These are phyloP conservation scores for Sequoia sempervirens DNA, from an alignment of 75 land plant genomes.

Conservation along the genomic window DNA sequence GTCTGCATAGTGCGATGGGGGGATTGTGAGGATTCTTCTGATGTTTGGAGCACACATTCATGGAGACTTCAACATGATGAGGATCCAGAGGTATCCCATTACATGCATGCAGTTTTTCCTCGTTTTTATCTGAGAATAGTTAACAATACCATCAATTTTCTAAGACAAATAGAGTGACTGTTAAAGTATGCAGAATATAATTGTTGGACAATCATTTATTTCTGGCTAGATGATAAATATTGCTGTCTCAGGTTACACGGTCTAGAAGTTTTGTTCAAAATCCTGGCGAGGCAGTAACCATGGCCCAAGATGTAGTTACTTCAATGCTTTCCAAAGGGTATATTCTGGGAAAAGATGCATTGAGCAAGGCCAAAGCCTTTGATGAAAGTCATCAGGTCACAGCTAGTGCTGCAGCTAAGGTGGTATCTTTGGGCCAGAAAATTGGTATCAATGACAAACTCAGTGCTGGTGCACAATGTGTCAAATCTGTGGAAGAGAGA, in stretches of 20 bases:
- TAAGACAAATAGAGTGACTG: background rate
- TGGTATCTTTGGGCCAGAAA: constrained; percentile 39
- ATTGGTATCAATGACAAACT: constrained; percentile 57
- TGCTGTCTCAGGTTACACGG: constrained; percentile 11
- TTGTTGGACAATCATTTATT: background rate
- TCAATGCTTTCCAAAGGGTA: constrained; percentile 74
- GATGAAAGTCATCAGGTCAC: constrained; percentile 60
- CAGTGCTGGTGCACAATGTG: constrained; percentile 39
- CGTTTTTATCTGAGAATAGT: background rate
- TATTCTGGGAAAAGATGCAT: constrained; percentile 69
- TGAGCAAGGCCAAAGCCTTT: constrained; percentile 58
- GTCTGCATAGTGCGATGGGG: constrained; percentile 74
- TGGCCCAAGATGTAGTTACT: constrained; percentile 68
- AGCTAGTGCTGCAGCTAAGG: constrained; percentile 55
- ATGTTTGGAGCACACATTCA: constrained; percentile 38
- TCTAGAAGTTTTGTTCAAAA: constrained; percentile 13
- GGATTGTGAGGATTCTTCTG: constrained; percentile 36
- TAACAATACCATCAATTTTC: background rate
- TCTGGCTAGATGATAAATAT: background rate
- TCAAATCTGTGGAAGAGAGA: constrained; percentile 47
- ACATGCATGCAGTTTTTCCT: background rate
- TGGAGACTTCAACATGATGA: constrained; percentile 26
- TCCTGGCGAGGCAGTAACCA: constrained; percentile 50
- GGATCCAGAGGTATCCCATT: constrained; percentile 9
- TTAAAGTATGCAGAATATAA: background rate